A percentile compares a stretch with the other conserved stretches of the same genome.
These are phyloP conservation scores for Rhizophora mangle DNA, from an alignment of 345 rosid species.

Conservation along the genomic window DNA sequence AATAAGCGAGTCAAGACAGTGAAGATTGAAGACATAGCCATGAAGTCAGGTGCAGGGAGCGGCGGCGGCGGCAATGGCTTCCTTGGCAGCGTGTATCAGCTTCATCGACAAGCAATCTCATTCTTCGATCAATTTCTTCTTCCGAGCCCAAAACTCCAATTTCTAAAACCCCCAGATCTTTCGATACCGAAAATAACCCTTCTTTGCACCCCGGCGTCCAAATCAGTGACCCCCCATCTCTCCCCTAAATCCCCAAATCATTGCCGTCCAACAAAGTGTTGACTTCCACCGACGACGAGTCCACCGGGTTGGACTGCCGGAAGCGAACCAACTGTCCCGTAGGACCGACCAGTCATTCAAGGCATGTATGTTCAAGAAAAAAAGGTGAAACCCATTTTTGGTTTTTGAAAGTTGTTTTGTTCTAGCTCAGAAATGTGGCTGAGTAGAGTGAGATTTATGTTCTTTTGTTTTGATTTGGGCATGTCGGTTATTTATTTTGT, in stretches of 20 bases:
- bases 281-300: constrained; percentile 13
- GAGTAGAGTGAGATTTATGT: background rate
- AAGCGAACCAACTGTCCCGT: constrained; percentile 13
- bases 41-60: constrained; percentile 22
- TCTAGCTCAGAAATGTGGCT: background rate
- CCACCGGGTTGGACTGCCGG: constrained; percentile 19
- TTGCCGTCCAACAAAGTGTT: constrained; percentile 25
- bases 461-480: background rate
- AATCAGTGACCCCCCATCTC: constrained; percentile 12
- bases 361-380: constrained; percentile 14
- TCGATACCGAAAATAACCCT: constrained; percentile 56
- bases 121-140: constrained; percentile 64
- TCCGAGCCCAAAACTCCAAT: constrained; percentile 33
- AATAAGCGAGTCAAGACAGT: background rate
- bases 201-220: constrained; percentile 51
- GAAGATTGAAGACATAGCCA: constrained; percentile 6
- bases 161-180: constrained; percentile 33
- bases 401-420: background rate
- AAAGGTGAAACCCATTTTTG: background rate
- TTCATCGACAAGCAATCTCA: constrained; percentile 60
- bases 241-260: constrained; percentile 23
- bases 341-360: constrained; percentile 17
- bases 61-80: constrained; percentile 30
- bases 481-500: no score
- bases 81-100: constrained; percentile 44